Evolutionary conservation across 2,329 filamentous ascomycete genomes (phyloP).

Genomic region (Thelonectria blattea): DNA sequence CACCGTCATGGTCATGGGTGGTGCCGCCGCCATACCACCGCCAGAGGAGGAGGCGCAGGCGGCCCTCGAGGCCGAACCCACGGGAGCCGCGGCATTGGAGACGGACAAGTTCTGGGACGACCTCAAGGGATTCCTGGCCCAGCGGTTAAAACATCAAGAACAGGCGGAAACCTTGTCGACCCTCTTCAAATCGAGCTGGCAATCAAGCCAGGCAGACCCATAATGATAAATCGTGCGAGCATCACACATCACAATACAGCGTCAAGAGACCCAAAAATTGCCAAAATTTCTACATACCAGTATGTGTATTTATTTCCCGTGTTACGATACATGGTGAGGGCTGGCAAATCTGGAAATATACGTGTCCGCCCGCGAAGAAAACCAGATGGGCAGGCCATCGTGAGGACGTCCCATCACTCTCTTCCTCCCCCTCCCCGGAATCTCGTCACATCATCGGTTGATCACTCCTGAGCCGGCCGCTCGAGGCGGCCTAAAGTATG

Average conservation of each 20-base stretch:
- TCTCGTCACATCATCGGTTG: conserved; percentile 37
- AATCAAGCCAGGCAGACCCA: conserved; percentile 49
- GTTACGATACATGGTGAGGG: conserved; percentile 41
- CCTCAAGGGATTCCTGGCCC: conserved; percentile 78
- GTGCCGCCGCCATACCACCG: conserved; percentile 55
- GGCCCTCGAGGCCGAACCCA: conserved; percentile 27
- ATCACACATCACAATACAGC: conserved; percentile 22
- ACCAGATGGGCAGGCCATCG: conserved; percentile 25
- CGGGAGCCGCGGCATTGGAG: conserved; percentile 67
- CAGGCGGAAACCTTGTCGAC: conserved; percentile 67
- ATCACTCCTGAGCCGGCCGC: conserved; percentile 30
- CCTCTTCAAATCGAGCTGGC: conserved; percentile 76
- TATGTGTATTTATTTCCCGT: conserved; percentile 39
- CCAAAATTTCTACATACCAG: conserved; percentile 39
- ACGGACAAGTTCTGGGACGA: conserved; percentile 86
- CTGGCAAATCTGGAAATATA: conserved; percentile 39
- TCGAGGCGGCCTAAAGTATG: conserved; percentile 38
- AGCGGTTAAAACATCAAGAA: conserved; percentile 75
- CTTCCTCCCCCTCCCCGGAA: conserved; percentile 29
- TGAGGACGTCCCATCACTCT: conserved; percentile 27
- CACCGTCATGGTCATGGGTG: conserved; percentile 86
- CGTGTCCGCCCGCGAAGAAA: conserved; percentile 36
- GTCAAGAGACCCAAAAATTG: conserved; percentile 20
- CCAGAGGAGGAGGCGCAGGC: conserved; percentile 49
- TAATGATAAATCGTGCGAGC: conserved; percentile 22